Evolutionary conservation across 495 filamentous ascomycete genomes (phyloP).

Genomic region (Bacidia rubella): DNA sequence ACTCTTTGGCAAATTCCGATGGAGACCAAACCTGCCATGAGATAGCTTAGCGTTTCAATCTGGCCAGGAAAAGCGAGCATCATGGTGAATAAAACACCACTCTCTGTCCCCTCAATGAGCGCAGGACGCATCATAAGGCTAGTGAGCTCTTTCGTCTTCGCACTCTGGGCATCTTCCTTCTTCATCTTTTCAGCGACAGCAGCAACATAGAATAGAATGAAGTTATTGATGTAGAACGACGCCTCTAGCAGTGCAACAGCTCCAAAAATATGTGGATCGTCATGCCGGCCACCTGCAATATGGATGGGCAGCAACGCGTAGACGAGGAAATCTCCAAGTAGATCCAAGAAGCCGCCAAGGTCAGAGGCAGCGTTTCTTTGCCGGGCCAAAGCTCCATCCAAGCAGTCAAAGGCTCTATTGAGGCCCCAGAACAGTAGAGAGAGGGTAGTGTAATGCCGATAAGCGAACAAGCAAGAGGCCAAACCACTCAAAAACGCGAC

Average conservation of each 20-base stretch:
- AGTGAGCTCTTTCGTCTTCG: constrained; percentile 22
- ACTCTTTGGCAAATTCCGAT: constrained; percentile 19
- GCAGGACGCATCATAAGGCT: constrained; percentile 25
- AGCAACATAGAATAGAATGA: constrained; percentile 25
- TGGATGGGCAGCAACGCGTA: constrained; percentile 23
- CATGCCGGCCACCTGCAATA: constrained; percentile 4
- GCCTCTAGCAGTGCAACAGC: constrained; percentile 20
- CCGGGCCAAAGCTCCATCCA: constrained; percentile 24
- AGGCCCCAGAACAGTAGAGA: constrained; percentile 18
- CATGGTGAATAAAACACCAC: constrained; percentile 22
- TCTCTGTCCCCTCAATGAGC: constrained; percentile 24
- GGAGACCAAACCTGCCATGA: constrained; percentile 14
- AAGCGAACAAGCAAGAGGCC: constrained; percentile 7
- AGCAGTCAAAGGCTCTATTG: constrained; percentile 22
- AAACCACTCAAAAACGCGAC: constrained; percentile 18
- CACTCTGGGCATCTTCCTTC: constrained; percentile 7
- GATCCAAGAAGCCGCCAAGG: constrained; percentile 24
- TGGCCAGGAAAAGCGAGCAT: constrained; percentile 20
- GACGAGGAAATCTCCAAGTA: constrained; percentile 23
- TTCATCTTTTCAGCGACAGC: constrained; percentile 18
- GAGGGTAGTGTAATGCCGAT: background rate
- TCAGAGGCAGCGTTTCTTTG: constrained; percentile 16
- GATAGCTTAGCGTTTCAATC: constrained; percentile 11
- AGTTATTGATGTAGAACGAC: constrained; percentile 26
- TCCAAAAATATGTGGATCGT: constrained; percentile 5